Evolutionary conservation across 352 stramenopile species (phyloP).

Genomic region (Blastocystis sp.): DNA sequence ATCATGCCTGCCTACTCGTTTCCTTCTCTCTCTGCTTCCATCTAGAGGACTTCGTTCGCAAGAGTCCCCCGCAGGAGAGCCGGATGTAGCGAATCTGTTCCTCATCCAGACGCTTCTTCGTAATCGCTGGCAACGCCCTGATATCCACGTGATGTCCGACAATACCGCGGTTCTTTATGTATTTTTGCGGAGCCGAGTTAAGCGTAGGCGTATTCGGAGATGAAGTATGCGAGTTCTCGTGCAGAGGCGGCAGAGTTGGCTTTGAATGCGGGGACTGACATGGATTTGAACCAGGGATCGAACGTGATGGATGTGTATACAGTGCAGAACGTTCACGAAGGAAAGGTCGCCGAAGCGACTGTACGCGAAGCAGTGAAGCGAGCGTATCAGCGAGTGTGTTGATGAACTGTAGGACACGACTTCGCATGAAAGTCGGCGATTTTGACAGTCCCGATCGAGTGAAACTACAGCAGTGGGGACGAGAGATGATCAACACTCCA

Average conservation of each 20-base stretch:
- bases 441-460: neutral
- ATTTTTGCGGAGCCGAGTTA: neutral
- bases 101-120: neutral
- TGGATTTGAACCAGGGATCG: neutral
- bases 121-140: neutral
- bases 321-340: neutral
- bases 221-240: neutral
- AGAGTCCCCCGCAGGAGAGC: neutral
- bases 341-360: neutral
- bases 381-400: neutral
- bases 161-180: slow-evolving; percentile 26
- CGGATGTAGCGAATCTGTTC: neutral
- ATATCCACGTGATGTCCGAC: neutral
- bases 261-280: neutral
- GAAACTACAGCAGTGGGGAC: neutral
- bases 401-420: neutral
- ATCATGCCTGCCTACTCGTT: slow-evolving; percentile 40
- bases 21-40: neutral
- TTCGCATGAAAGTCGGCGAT: neutral
- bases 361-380: neutral
- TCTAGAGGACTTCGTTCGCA: neutral
- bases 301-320: neutral
- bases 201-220: neutral
- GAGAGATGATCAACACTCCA: neutral
- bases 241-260: neutral